phyloP scores from a whole-genome alignment of 2,329 filamentous ascomycete genomes.

The Penicillium janthinellum region DNA sequence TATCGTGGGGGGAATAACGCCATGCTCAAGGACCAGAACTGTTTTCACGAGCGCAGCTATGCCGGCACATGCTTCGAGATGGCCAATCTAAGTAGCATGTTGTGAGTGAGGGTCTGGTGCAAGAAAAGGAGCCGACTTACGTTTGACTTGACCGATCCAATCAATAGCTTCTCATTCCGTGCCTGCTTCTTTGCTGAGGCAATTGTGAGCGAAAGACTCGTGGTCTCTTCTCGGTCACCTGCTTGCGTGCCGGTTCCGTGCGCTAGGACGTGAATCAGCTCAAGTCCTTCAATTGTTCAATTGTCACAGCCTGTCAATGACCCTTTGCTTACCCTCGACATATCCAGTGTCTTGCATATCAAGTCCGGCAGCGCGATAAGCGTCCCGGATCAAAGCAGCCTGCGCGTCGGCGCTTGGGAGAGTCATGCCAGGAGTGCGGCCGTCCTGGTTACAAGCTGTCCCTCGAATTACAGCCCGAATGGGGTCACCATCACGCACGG shows the following conservation, averaged over 20 bases:
- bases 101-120: constrained; percentile 29
- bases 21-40: too few relatives aligned
- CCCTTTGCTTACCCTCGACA: constrained; percentile 31
- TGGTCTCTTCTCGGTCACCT: constrained; percentile 18
- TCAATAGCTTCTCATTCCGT: not conserved
- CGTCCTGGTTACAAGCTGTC: constrained; percentile 33
- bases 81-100: constrained; percentile 40
- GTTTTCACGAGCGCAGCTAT: not conserved
- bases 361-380: constrained; percentile 33
- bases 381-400: constrained; percentile 34
- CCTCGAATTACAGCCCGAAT: constrained; percentile 29
- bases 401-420: constrained; percentile 43
- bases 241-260: constrained; percentile 41
- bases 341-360: constrained; percentile 27
- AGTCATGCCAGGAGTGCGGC: constrained; percentile 43
- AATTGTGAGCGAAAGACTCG: not conserved
- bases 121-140: constrained; percentile 20
- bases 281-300: constrained; percentile 4
- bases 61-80: constrained; percentile 53
- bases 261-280: constrained; percentile 23
- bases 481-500: constrained; percentile 50
- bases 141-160: constrained; percentile 13
- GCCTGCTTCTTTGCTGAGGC: too few relatives aligned
- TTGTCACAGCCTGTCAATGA: too few relatives aligned
- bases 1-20: too few relatives aligned